Percentiles rank a stretch among this genome's conserved stretches.
These are phyloP conservation scores for Paramecium sonneborni DNA, from an alignment of 73 alveolate species.

Conservation along the genomic window DNA sequence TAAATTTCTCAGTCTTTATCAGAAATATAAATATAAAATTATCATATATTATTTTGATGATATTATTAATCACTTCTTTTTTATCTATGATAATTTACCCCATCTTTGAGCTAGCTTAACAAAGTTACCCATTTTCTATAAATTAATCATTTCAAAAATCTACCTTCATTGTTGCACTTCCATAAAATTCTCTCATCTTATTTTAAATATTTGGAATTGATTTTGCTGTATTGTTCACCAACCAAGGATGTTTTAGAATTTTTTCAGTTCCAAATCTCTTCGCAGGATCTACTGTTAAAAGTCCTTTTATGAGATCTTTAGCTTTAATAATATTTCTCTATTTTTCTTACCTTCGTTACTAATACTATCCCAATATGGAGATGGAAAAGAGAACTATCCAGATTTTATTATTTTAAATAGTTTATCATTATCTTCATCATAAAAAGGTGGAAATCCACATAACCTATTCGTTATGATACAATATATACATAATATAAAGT, in stretches of 20 bases:
- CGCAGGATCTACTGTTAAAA: conserved; percentile 80
- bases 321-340: conserved; percentile 63
- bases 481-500: conserved; percentile 65
- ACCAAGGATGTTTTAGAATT: conserved; percentile 81
- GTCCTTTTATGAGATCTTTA: conserved; percentile 78
- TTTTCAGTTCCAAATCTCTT: conserved; percentile 73
- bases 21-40: neutral
- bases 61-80: conserved; percentile 7
- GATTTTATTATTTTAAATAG: conserved; percentile 31
- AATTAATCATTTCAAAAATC: neutral
- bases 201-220: conserved; percentile 83
- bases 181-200: conserved; percentile 79
- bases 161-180: conserved; percentile 57
- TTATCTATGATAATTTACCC: conserved; percentile 20
- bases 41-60: neutral
- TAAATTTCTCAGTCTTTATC: neutral
- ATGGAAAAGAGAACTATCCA: conserved; percentile 57
- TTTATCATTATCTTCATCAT: conserved; percentile 70
- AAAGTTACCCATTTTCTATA: conserved; percentile 45
- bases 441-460: conserved; percentile 76
- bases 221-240: conserved; percentile 83
- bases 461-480: conserved; percentile 22
- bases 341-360: conserved; percentile 55
- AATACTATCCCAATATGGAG: conserved; percentile 65
- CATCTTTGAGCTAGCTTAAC: conserved; percentile 31